phyloP scores from a whole-genome alignment of 345 rosid genomes.

The Citrus australasica region DNA sequence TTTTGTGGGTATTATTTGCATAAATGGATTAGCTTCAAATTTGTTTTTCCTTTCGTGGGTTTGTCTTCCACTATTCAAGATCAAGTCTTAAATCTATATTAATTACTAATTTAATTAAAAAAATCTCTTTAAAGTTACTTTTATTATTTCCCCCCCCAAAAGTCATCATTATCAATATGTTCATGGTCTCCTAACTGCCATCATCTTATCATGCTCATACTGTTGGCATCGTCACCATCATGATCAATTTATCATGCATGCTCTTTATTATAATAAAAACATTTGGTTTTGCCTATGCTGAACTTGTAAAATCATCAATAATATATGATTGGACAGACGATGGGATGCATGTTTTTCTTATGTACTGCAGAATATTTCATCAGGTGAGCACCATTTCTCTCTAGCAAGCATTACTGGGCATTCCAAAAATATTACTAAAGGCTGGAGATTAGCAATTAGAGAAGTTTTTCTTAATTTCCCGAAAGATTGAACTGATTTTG shows the following conservation, averaged over 20 bases:
- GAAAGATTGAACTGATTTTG: background rate
- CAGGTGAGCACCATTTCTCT: slow-evolving; percentile 8
- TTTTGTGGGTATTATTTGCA: background rate
- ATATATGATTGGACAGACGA: slow-evolving; percentile 2
- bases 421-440: background rate
- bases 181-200: background rate
- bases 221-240: background rate
- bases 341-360: slow-evolving; percentile 5
- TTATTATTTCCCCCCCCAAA: too few species aligned
- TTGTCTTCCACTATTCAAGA: background rate
- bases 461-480: background rate
- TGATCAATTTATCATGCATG: too few species aligned
- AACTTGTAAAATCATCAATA: background rate
- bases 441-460: background rate
- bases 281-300: background rate
- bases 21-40: background rate
- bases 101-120: too few species aligned
- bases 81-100: background rate
- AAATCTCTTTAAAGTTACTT: too few species aligned
- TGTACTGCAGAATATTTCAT: background rate
- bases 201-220: background rate
- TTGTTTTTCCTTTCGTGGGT: background rate
- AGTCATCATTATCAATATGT: background rate
- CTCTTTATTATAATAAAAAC: too few species aligned
- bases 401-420: background rate